phyloP scores from a whole-genome alignment of 73 alveolate genomes.

The Tetrahymena thermophila region DNA sequence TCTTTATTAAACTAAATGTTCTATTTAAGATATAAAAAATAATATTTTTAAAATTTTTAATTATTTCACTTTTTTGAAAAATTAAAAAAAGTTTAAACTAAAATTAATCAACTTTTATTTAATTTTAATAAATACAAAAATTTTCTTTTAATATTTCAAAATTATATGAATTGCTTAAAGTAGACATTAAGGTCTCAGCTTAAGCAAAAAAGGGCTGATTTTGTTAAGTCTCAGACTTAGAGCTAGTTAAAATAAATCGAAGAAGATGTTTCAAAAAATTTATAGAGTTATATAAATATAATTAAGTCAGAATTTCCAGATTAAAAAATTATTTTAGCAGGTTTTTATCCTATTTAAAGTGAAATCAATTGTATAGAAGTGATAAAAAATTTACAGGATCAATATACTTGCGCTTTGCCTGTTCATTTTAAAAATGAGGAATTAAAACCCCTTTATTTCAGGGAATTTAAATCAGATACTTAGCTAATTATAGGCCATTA shows the following conservation, averaged over 20 bases:
- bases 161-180: not conserved
- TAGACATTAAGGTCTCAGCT: not conserved
- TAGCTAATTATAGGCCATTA: not conserved
- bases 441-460: not conserved
- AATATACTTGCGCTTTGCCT: not conserved
- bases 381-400: not conserved
- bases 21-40: no score
- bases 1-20: no score
- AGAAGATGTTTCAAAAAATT: not conserved
- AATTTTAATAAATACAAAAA: not conserved
- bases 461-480: not conserved
- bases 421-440: not conserved
- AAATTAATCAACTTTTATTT: no score
- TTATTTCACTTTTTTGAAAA: no score
- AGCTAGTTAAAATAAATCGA: not conserved
- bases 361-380: not conserved
- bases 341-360: not conserved
- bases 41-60: no score
- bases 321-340: not conserved
- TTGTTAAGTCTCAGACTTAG: not conserved
- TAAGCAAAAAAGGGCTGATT: not conserved
- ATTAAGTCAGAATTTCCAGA: not conserved
- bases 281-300: not conserved
- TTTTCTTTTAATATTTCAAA: not conserved
- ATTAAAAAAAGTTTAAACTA: no score